These are phyloP conservation scores for Dactylonectria macrodidyma DNA, from an alignment of 2,329 filamentous ascomycete genomes.

Conservation along the genomic window DNA sequence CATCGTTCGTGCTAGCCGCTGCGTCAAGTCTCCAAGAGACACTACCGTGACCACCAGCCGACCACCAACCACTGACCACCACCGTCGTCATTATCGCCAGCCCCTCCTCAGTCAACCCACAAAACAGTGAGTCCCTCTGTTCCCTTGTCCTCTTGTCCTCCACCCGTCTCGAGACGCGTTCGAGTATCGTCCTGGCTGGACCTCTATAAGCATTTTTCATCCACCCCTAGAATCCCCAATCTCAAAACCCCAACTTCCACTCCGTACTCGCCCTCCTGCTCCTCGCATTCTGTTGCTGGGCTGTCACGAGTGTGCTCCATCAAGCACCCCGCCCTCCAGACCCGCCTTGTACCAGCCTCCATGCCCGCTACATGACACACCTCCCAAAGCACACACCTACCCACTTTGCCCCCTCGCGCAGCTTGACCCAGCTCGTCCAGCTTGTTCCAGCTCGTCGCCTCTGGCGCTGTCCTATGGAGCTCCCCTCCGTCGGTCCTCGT, in stretches of 20 bases:
- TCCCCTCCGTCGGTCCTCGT: conserved; percentile 31
- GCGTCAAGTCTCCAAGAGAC: conserved; percentile 40
- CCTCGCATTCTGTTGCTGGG: conserved; percentile 43
- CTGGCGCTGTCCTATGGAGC: conserved; percentile 37
- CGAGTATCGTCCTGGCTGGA: neutral
- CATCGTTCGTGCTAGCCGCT: conserved; percentile 46
- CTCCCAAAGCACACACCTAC: conserved; percentile 43
- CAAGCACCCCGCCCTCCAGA: conserved; percentile 51
- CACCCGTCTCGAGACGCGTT: conserved; percentile 11
- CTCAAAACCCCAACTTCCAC: neutral
- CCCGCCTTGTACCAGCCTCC: conserved; percentile 50
- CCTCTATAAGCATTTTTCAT: conserved; percentile 5
- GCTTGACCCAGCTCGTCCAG: conserved; percentile 32
- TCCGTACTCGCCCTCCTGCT: conserved; percentile 25
- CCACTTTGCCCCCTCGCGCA: conserved; percentile 31
- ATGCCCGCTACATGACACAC: conserved; percentile 44
- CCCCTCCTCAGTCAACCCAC: conserved; percentile 20
- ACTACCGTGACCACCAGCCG: conserved; percentile 35
- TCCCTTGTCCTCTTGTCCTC: conserved; percentile 12
- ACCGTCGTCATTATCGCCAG: conserved; percentile 44
- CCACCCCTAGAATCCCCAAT: conserved; percentile 3
- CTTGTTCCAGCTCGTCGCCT: conserved; percentile 33
- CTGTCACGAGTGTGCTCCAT: conserved; percentile 53
- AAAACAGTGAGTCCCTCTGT: conserved; percentile 37
- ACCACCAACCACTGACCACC: conserved; percentile 26